These are phyloP conservation scores for Eucalyptus melliodora DNA, from an alignment of 345 rosid species.

Conservation along the genomic window DNA sequence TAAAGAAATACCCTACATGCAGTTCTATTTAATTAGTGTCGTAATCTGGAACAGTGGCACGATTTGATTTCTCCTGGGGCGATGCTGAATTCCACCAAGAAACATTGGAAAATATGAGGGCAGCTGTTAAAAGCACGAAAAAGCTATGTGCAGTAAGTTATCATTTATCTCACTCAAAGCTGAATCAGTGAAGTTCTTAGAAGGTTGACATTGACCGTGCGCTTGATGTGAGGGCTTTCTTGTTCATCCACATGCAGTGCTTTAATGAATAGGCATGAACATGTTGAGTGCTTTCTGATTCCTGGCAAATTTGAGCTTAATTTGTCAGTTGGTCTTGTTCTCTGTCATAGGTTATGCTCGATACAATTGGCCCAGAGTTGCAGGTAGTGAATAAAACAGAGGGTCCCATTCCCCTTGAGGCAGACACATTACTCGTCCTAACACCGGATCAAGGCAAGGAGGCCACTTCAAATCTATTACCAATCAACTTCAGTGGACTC, in stretches of 20 bases:
- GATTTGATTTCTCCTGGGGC: conserved; percentile 77
- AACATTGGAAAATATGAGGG: conserved; percentile 49
- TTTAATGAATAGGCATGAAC: background rate
- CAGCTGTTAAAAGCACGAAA: conserved; percentile 38
- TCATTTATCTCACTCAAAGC: background rate
- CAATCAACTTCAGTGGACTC: conserved; percentile 48
- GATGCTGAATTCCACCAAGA: conserved; percentile 52
- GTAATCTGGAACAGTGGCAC: conserved; percentile 26
- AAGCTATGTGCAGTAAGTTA: conserved; percentile 61
- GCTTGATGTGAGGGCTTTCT: background rate
- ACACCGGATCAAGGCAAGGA: conserved; percentile 52
- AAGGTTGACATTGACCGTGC: background rate
- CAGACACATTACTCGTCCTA: conserved; percentile 29
- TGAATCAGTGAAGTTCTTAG: background rate
- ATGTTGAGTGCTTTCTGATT: background rate
- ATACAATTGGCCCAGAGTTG: conserved; percentile 60
- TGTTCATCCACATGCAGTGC: background rate
- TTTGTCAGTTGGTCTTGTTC: background rate
- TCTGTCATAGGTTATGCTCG: conserved; percentile 50
- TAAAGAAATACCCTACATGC: background rate
- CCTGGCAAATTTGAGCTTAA: background rate
- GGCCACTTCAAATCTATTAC: conserved; percentile 47
- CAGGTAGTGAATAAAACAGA: conserved; percentile 41
- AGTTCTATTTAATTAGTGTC: background rate
- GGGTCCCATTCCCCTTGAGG: conserved; percentile 39